Evolutionary conservation across 2,329 filamentous ascomycete genomes (phyloP).

Genomic region (Clonostachys chloroleuca): DNA sequence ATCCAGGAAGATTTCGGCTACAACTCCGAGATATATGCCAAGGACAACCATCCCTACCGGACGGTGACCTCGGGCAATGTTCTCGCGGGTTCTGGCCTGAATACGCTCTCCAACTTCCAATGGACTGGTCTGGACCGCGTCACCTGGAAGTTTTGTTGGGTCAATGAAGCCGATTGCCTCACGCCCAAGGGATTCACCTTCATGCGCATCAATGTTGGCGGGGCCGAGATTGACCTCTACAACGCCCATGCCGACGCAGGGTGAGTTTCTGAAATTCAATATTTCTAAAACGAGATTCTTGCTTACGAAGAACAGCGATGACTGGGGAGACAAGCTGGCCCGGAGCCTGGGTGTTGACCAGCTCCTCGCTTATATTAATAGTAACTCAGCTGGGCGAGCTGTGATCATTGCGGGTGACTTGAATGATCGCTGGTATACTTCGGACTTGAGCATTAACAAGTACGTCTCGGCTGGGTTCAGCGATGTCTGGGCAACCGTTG

Average conservation of each 20-base stretch:
- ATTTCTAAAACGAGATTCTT: neutral
- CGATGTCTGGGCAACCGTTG: slow-evolving; percentile 57
- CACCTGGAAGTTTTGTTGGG: slow-evolving; percentile 56
- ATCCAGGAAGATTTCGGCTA: slow-evolving; percentile 70
- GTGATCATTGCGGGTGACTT: slow-evolving; percentile 63
- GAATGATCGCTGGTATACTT: slow-evolving; percentile 56
- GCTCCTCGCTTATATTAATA: slow-evolving; percentile 51
- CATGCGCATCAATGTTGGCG: slow-evolving; percentile 52
- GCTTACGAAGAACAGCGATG: slow-evolving; percentile 18
- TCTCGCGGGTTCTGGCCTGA: slow-evolving; percentile 58
- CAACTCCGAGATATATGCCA: slow-evolving; percentile 57
- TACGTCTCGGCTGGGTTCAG: slow-evolving; percentile 44
- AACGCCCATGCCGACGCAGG: slow-evolving; percentile 64
- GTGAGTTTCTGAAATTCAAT: slow-evolving; percentile 4
- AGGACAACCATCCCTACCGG: slow-evolving; percentile 53
- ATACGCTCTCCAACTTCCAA: slow-evolving; percentile 54
- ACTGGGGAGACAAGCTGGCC: slow-evolving; percentile 47
- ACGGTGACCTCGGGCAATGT: slow-evolving; percentile 63
- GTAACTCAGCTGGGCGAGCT: slow-evolving; percentile 52
- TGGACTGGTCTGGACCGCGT: slow-evolving; percentile 51
- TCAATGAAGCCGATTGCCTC: slow-evolving; percentile 57
- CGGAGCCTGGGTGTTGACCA: slow-evolving; percentile 57
- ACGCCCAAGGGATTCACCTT: slow-evolving; percentile 68
- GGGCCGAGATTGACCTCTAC: slow-evolving; percentile 58
- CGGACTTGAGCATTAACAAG: slow-evolving; percentile 40